Evolutionary conservation across 495 filamentous ascomycete species (phyloP), one percentile per base, ranked within the genome.

Genomic region (Trichoderma orchidacearum): DNA sequence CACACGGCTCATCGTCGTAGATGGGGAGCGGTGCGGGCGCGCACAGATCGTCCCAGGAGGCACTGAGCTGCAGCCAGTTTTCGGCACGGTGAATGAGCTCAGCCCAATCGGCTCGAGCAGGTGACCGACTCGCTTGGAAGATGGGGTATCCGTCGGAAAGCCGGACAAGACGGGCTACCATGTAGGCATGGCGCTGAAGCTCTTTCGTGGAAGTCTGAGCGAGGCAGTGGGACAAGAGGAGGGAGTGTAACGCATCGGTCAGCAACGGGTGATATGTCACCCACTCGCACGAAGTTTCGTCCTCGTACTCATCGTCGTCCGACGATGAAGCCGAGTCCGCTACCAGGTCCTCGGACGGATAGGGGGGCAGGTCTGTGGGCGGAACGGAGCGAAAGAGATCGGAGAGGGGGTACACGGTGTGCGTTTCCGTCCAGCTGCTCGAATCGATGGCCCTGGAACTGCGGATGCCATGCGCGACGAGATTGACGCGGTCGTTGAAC

Each of bases 191-290:
- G 32, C 87, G 84, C 53, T 81, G 80, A 30, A 88, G 75, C 64
- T 89, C 86, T 51, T 83, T 87, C 17, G 79, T 67, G 0, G 86
- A 82, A 1, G 86, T 91, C 64, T 89, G 86, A 13, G 88, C 69
- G 9, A 91, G 79, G 30, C 77, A 74, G 64, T 91, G 87, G 60
- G 81, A 83, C 41, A 91, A 74, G 21, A 91, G 71, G 13, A 90
- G 68, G 23, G 82, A 81, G 66, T 91, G 87, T 1, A 91, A 75
- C 3, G 83, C 83, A 56, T 91, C 87, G 5, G 82, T 83, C 18
- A 90, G 73, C 1, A 91, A 75, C 0, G 87, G 87, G 61, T 91
- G 87, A 64, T 87, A 91, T 15, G 86, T 90, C 3, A 90, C 73
- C 31, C 79, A 77, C 69, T 90, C 87, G 30, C 81, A 77, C 12